Evolutionary conservation across 2,329 filamentous ascomycete genomes (phyloP).

Genomic region (Phoma herbarum): DNA sequence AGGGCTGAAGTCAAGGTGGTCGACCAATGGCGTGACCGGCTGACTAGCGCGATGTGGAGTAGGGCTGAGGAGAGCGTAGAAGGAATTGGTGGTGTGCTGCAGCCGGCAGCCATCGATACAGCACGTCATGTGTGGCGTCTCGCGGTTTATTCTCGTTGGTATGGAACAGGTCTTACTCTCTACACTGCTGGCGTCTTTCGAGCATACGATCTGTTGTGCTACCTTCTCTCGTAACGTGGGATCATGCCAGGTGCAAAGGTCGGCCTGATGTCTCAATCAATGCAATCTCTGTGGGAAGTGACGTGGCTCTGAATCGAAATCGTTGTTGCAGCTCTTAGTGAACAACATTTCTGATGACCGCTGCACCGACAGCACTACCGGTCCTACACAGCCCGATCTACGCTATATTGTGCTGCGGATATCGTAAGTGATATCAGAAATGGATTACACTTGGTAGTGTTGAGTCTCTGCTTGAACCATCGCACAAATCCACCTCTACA

Average conservation of each 20-base stretch:
- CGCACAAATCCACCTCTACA: background rate
- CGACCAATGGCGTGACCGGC: background rate
- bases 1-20: background rate
- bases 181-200: background rate
- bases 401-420: no score
- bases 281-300: background rate
- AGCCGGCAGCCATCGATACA: background rate
- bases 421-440: background rate
- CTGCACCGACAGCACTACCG: background rate
- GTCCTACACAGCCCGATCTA: background rate
- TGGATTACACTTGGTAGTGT: background rate
- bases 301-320: background rate
- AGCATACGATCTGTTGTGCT: constrained; percentile 2
- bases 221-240: background rate
- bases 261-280: background rate
- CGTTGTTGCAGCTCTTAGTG: background rate
- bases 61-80: background rate
- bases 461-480: background rate
- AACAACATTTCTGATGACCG: background rate
- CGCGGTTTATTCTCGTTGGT: background rate
- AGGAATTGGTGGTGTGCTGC: background rate
- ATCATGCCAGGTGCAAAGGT: background rate
- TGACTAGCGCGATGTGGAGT: background rate
- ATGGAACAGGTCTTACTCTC: background rate
- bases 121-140: background rate